Percentiles rank a stretch among this genome's conserved stretches.
phyloP scores from a whole-genome alignment of 768 basidiomycete species.

The Termitomyces sp. region DNA sequence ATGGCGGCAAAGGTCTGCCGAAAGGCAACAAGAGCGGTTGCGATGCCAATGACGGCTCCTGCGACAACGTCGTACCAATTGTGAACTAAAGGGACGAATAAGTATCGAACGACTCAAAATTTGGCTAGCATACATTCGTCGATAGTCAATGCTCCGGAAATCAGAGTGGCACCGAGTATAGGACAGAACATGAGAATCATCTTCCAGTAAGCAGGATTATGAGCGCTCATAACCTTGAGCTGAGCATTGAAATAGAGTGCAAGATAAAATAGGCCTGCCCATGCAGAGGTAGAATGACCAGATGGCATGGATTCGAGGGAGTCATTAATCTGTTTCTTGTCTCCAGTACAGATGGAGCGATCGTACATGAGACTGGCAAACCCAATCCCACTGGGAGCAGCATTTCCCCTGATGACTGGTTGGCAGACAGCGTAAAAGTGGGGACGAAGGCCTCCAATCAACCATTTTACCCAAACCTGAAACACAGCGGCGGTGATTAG shows the following conservation, averaged over 20 bases:
- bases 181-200: conserved; percentile 54
- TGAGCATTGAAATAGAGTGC: conserved; percentile 46
- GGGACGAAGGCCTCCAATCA: conserved; percentile 45
- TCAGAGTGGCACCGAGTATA: conserved; percentile 48
- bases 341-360: conserved; percentile 49
- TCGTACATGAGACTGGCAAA: conserved; percentile 47
- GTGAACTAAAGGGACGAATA: conserved; percentile 26
- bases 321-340: conserved; percentile 50
- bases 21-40: conserved; percentile 45
- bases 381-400: conserved; percentile 33
- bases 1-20: conserved; percentile 51
- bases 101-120: background rate
- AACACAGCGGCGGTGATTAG: conserved; percentile 29
- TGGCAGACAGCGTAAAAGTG: conserved; percentile 50
- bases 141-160: conserved; percentile 50
- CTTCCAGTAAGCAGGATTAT: conserved; percentile 61
- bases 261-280: conserved; percentile 48
- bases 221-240: conserved; percentile 54
- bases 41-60: conserved; percentile 44
- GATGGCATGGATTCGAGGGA: conserved; percentile 51
- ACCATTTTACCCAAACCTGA: conserved; percentile 52
- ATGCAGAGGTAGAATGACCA: conserved; percentile 53
- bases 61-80: conserved; percentile 56
- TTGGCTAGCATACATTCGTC: conserved; percentile 39
- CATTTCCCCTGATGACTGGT: conserved; percentile 30